phyloP scores from a whole-genome alignment of 495 filamentous ascomycete species.

The Durotheca rogersii region DNA sequence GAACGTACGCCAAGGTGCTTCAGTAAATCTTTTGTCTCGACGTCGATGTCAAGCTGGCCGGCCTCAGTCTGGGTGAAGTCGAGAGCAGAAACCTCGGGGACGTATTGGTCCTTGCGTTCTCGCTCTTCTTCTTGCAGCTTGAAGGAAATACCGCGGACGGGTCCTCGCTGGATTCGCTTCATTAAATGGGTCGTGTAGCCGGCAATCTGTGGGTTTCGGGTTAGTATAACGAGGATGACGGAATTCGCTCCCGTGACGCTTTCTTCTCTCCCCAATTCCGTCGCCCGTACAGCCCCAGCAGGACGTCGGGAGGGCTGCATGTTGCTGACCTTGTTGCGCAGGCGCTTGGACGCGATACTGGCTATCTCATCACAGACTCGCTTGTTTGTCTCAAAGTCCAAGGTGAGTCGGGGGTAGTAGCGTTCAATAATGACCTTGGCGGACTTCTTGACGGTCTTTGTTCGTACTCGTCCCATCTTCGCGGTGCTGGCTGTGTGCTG shows the following conservation, averaged over 20 bases:
- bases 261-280: not conserved
- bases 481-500: conserved; percentile 53
- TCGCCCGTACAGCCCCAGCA: not conserved
- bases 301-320: not conserved
- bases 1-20: conserved; percentile 94
- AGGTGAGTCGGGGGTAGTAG: conserved; percentile 96
- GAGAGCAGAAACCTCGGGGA: conserved; percentile 96
- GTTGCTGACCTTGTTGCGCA: conserved; percentile 86
- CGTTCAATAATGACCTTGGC: conserved; percentile 99
- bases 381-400: conserved; percentile 99
- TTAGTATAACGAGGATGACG: no score
- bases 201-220: no score
- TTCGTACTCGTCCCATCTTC: conserved; percentile 96
- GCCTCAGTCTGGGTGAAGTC: conserved; percentile 91
- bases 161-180: conserved; percentile 99
- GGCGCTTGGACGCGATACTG: conserved; percentile 96
- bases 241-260: no score
- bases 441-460: conserved; percentile 99
- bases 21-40: conserved; percentile 96
- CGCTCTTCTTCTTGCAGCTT: conserved; percentile 99
- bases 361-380: conserved; percentile 99
- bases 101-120: conserved; percentile 99
- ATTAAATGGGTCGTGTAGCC: conserved; percentile 95
- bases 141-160: conserved; percentile 99
- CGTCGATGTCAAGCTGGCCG: conserved; percentile 90